Base-by-base conservation (phyloP, 1,284 basidiomycete species). In the Heliocybe sulcata region DNA sequence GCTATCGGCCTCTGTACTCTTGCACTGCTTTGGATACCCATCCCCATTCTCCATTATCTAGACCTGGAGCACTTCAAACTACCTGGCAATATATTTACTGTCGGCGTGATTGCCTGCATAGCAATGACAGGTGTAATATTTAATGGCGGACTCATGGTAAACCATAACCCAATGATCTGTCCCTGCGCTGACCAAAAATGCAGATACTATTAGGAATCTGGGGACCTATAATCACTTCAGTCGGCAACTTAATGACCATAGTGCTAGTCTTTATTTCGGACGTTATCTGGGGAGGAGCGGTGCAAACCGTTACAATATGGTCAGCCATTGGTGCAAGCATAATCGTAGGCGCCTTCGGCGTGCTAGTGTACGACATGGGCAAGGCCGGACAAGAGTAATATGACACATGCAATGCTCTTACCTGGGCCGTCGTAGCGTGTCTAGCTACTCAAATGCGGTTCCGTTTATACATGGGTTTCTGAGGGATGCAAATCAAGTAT, bases 151-250 rank as follows among this genome's bases (percentile, higher is more conserved):
- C 81, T 88, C 64, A 90, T 92, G 88, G 86, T 85, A 63, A 52
- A 74, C 19, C 20, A 47, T 45, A n/a, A 31, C 52, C 25, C 54
- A 45, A 47, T 52, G 48, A 14, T 53, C 49, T 51, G 20, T 47
- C 47, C 55, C 10, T 45, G 49, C 51, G 47, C 47, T 57, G 29
- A 56, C 38, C 54, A 56, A 27, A 23, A 26, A 55, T 51, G n/a
- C 58, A 92, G 90, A 79, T 90, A 54, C 71, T 93, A 1, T 69
- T 94, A 38, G 85, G 85, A 19, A 65, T 87, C 12, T 94, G 90
- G 91, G 92, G 92, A 4, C 90, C 92, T 1, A 82, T 94, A 47
- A 79, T 92, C 52, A 82, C 82, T n/a, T 90, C 88, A 8, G 90
- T 93, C 42, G 90, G 90, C 47, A 89, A 79, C 66, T 76, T 94